Conservation (phyloP, 2,329 filamentous ascomycete species). For the Fusarium sp. region DNA sequence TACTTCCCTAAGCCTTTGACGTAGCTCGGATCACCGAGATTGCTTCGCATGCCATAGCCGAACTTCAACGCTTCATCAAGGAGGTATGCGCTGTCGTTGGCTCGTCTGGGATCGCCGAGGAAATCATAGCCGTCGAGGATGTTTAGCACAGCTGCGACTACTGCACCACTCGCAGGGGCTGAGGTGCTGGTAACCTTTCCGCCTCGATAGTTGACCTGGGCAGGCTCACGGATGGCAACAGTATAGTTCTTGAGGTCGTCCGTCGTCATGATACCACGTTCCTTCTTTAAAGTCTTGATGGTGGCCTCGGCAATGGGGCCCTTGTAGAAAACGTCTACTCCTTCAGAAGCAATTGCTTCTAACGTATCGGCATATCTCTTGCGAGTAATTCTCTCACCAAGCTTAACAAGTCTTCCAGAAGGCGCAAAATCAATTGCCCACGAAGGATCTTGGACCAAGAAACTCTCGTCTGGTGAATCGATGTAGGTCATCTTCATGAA, state of each 20-base stretch:
- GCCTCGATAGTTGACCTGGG: constrained; percentile 76
- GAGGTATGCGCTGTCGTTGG: constrained; percentile 78
- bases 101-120: constrained; percentile 69
- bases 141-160: constrained; percentile 81
- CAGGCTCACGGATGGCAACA: constrained; percentile 72
- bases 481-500: constrained; percentile 72
- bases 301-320: constrained; percentile 79
- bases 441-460: constrained; percentile 77
- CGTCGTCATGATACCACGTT: constrained; percentile 83
- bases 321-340: constrained; percentile 78
- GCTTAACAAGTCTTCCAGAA: constrained; percentile 73
- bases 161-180: constrained; percentile 81
- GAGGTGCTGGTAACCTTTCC: constrained; percentile 77
- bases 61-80: constrained; percentile 89
- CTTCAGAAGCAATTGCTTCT: constrained; percentile 76
- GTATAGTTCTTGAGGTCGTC: constrained; percentile 81
- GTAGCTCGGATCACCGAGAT: constrained; percentile 84
- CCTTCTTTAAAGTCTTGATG: constrained; percentile 73
- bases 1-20: constrained; percentile 72
- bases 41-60: constrained; percentile 80
- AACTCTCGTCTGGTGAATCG: constrained; percentile 63
- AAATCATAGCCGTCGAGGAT: constrained; percentile 79
- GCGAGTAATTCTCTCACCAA: constrained; percentile 82
- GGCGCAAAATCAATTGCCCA: constrained; percentile 92
- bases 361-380: constrained; percentile 82